These are phyloP conservation scores for Acanthamoeba triangularis DNA, from an alignment of 208 protist genomes.

Conservation along the genomic window DNA sequence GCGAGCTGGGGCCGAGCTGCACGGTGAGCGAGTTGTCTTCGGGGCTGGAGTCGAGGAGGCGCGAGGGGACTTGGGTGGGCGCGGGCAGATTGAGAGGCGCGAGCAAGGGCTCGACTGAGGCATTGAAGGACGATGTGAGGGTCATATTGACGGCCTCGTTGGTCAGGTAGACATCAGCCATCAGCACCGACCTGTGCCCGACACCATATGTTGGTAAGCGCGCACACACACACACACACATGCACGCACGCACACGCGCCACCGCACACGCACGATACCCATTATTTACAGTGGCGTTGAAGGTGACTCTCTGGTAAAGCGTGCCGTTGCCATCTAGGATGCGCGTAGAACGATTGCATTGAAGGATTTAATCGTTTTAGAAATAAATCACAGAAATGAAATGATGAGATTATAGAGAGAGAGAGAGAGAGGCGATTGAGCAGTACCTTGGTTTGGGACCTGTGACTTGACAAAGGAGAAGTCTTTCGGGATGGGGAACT, in stretches of 20 bases:
- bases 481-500: not conserved
- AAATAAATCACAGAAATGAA: not conserved
- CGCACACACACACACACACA: not conserved
- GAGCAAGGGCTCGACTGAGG: not conserved
- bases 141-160: not conserved
- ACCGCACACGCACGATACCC: no score
- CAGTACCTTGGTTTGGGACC: not conserved
- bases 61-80: not conserved
- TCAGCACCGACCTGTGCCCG: not conserved
- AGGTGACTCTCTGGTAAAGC: not conserved
- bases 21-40: not conserved
- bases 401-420: no score
- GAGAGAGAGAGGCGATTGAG: no score
- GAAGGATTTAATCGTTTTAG: no score
- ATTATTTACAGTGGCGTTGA: not conserved
- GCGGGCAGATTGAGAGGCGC: not conserved
- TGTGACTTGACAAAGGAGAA: not conserved
- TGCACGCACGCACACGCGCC: no score
- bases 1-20: not conserved
- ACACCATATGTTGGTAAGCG: not conserved
- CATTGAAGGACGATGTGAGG: not conserved
- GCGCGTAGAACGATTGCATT: not conserved
- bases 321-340: not conserved
- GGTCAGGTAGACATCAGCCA: conserved; percentile 26
- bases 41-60: not conserved